Conservation (phyloP, 176 grass and related monocot genomes). For the Cocos nucifera region DNA sequence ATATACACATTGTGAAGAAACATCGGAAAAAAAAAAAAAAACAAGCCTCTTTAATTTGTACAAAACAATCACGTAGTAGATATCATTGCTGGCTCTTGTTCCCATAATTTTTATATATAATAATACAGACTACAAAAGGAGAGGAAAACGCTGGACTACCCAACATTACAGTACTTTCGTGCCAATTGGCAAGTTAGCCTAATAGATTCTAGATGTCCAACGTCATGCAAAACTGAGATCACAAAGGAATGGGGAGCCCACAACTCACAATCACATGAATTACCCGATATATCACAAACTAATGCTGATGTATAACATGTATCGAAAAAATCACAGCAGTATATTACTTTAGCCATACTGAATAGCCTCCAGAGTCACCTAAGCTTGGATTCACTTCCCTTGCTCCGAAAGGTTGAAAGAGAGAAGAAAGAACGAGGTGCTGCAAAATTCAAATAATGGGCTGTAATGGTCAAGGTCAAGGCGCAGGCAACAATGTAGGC, state of each 20-base stretch:
- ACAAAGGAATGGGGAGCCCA: constrained; percentile 6
- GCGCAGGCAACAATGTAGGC: constrained; percentile 11
- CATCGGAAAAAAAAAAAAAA: background rate
- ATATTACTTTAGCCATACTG: background rate
- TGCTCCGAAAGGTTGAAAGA: constrained; percentile 75
- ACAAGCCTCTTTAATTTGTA: background rate
- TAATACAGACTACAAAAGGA: background rate
- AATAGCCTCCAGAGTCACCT: constrained; percentile 38
- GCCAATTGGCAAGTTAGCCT: constrained; percentile 7
- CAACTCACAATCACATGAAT: constrained; percentile 3
- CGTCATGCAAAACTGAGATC: constrained; percentile 18
- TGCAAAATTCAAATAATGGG: constrained; percentile 32
- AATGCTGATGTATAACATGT: constrained; percentile 31
- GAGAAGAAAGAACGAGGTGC: constrained; percentile 92
- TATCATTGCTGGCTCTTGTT: background rate
- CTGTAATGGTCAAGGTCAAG: background rate
- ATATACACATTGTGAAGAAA: background rate
- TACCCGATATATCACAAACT: constrained; percentile 4
- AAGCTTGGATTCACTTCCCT: constrained; percentile 76
- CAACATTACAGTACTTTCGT: background rate
- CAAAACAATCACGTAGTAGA: background rate
- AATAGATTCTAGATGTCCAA: constrained; percentile 16
- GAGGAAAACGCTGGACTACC: background rate
- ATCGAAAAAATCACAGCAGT: constrained; percentile 8
- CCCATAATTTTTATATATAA: background rate